phyloP scores from a whole-genome alignment of 2,329 filamentous ascomycete species.

The Talaromyces sp. region DNA sequence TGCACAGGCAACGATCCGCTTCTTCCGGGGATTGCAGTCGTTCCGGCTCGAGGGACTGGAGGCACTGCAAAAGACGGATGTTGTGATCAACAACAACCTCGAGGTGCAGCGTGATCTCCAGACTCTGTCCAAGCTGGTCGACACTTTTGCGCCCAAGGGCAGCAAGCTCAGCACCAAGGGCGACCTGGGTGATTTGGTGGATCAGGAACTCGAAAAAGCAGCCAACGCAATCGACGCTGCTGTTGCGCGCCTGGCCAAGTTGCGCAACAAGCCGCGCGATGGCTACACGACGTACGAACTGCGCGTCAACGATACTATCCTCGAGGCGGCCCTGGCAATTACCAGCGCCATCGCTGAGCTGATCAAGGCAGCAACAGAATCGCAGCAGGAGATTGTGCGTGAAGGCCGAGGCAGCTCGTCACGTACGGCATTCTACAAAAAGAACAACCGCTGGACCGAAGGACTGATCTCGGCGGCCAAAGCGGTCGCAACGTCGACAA shows the following conservation, averaged over 20 bases:
- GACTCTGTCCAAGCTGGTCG: slow-evolving; percentile 86
- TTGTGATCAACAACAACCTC: slow-evolving; percentile 95
- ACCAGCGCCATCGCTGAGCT: slow-evolving; percentile 90
- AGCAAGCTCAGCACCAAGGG: slow-evolving; percentile 72
- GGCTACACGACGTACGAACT: slow-evolving; percentile 95
- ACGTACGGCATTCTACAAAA: slow-evolving; percentile 96
- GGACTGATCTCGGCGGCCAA: slow-evolving; percentile 96
- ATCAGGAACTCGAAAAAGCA: slow-evolving; percentile 84
- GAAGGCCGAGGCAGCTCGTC: slow-evolving; percentile 84
- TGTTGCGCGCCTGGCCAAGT: slow-evolving; percentile 78
- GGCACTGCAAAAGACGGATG: slow-evolving; percentile 86
- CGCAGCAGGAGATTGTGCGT: slow-evolving; percentile 93
- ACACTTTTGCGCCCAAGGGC: slow-evolving; percentile 83
- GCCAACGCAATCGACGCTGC: slow-evolving; percentile 94
- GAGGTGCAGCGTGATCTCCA: slow-evolving; percentile 94
- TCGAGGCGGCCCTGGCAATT: slow-evolving; percentile 87
- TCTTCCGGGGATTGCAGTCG: slow-evolving; percentile 90
- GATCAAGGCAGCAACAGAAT: slow-evolving; percentile 88
- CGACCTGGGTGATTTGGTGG: slow-evolving; percentile 88
- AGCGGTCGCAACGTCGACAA: slow-evolving; percentile 88
- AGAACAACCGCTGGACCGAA: slow-evolving; percentile 99
- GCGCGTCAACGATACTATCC: slow-evolving; percentile 89
- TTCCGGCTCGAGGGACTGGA: slow-evolving; percentile 90
- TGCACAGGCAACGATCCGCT: slow-evolving; percentile 81
- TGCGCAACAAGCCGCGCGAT: slow-evolving; percentile 94